Conservation (phyloP, 106 monocot species). For the Cymbidium sinense region DNA sequence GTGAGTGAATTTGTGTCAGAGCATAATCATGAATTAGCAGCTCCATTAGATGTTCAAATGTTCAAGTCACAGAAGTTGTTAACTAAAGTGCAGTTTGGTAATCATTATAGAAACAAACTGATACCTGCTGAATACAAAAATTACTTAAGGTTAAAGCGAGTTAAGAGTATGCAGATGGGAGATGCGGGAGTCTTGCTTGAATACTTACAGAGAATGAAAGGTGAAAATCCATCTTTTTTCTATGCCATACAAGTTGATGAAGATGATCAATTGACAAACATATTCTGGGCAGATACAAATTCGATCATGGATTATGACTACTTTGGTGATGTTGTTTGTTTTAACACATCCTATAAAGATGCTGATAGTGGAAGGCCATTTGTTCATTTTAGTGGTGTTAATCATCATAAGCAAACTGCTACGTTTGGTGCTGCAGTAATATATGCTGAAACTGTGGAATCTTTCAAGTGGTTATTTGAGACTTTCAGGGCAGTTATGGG, state of each 20-base stretch:
- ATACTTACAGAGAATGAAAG: slow-evolving; percentile 39
- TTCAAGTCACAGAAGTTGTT: slow-evolving; percentile 26
- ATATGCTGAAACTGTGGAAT: slow-evolving; percentile 41
- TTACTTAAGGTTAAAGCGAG: slow-evolving; percentile 28
- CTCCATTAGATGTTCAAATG: slow-evolving; percentile 34
- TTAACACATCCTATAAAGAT: slow-evolving; percentile 34
- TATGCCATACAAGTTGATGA: slow-evolving; percentile 51
- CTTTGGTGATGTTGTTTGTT: slow-evolving; percentile 52
- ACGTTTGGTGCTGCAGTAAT: slow-evolving; percentile 40
- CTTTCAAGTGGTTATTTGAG: slow-evolving; percentile 50
- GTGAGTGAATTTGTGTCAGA: slow-evolving; percentile 35
- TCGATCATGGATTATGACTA: slow-evolving; percentile 29
- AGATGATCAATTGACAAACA: slow-evolving; percentile 38
- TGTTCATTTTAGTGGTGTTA: slow-evolving; percentile 39
- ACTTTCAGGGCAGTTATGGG: slow-evolving; percentile 45
- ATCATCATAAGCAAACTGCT: slow-evolving; percentile 45
- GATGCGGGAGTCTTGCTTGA: slow-evolving; percentile 34
- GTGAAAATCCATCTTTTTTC: slow-evolving; percentile 38
- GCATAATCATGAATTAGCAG: slow-evolving; percentile 48
- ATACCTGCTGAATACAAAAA: slow-evolving; percentile 38
- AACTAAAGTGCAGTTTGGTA: slow-evolving; percentile 13
- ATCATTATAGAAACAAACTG: slow-evolving; percentile 9
- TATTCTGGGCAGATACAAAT: slow-evolving; percentile 42
- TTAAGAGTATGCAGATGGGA: slow-evolving; percentile 22
- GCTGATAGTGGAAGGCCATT: slow-evolving; percentile 32